Conservation (phyloP, 192 early-diverging fungal genomes). For the Linnemannia elongata region DNA sequence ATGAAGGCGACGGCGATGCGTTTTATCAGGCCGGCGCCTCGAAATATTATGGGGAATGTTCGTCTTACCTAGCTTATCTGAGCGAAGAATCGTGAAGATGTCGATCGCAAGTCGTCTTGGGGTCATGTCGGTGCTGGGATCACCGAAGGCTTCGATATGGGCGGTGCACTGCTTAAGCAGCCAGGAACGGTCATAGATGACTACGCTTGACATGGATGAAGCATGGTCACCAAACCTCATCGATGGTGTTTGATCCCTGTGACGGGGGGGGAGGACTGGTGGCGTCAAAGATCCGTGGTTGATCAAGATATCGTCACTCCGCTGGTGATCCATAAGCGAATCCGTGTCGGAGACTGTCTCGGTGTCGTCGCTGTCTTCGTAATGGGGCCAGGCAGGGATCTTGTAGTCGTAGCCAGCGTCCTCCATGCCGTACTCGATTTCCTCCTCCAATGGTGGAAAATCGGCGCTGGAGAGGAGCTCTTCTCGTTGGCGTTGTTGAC, state of each 20-base stretch:
- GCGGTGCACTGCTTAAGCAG: slow-evolving; percentile 64
- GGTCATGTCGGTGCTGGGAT: slow-evolving; percentile 58
- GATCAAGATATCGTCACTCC: not conserved
- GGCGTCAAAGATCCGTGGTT: slow-evolving; percentile 13
- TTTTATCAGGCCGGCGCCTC: not conserved
- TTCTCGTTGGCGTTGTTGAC: slow-evolving; percentile 7
- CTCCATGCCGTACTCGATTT: slow-evolving; percentile 55
- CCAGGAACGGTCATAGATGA: slow-evolving; percentile 38
- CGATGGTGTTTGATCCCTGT: not conserved
- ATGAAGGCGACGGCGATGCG: not conserved
- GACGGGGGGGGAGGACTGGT: slow-evolving; percentile 14
- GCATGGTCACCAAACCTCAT: not conserved
- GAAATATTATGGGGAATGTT: not conserved
- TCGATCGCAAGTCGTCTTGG: slow-evolving; percentile 73
- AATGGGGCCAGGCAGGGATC: slow-evolving; percentile 39
- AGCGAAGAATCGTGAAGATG: slow-evolving; percentile 78
- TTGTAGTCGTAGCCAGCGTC: slow-evolving; percentile 30
- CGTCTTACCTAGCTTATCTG: slow-evolving; percentile 61
- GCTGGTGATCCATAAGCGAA: slow-evolving; percentile 19
- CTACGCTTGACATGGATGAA: slow-evolving; percentile 16
- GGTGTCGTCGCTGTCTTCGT: slow-evolving; percentile 52
- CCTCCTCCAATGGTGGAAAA: slow-evolving; percentile 45
- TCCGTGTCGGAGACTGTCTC: slow-evolving; percentile 44
- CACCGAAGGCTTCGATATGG: slow-evolving; percentile 60
- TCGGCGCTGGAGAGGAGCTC: slow-evolving; percentile 24